Conservation (phyloP, 176 grass and related monocot species). For the Oryza officinalis region DNA sequence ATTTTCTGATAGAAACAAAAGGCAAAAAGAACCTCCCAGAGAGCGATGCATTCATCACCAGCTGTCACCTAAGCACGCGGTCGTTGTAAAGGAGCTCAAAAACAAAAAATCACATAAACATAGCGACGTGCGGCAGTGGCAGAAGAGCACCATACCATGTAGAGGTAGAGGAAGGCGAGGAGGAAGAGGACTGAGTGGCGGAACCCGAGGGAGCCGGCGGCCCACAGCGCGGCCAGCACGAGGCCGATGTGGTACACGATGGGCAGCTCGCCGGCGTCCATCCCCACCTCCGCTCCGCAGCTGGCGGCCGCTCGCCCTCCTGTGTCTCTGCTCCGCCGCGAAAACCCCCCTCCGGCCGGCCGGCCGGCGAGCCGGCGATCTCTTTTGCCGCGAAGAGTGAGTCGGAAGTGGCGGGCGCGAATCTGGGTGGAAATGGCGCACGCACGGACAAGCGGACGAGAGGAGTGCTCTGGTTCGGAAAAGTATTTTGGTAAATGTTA, state of each 20-base stretch:
- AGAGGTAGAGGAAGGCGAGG: conserved; percentile 82
- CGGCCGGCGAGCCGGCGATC: conserved; percentile 14
- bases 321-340: background rate
- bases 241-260: conserved; percentile 74
- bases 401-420: conserved; percentile 16
- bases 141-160: conserved; percentile 45
- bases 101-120: background rate
- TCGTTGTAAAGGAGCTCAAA: background rate
- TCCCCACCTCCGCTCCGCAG: background rate
- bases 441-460: background rate
- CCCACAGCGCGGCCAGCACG: conserved; percentile 65
- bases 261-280: conserved; percentile 75
- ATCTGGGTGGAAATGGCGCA: conserved; percentile 25
- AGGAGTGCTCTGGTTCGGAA: background rate
- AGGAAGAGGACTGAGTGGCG: conserved; percentile 65
- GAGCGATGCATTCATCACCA: background rate
- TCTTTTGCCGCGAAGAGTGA: conserved; percentile 12
- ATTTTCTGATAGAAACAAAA: background rate
- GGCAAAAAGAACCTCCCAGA: background rate
- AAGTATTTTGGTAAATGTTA: background rate
- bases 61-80: background rate
- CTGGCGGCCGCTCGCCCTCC: too few relatives aligned
- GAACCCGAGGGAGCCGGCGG: conserved; percentile 51
- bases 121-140: background rate
- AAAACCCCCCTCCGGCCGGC: background rate